phyloP scores from a whole-genome alignment of 2,329 filamentous ascomycete species.

The Thielaviopsis euricoi region DNA sequence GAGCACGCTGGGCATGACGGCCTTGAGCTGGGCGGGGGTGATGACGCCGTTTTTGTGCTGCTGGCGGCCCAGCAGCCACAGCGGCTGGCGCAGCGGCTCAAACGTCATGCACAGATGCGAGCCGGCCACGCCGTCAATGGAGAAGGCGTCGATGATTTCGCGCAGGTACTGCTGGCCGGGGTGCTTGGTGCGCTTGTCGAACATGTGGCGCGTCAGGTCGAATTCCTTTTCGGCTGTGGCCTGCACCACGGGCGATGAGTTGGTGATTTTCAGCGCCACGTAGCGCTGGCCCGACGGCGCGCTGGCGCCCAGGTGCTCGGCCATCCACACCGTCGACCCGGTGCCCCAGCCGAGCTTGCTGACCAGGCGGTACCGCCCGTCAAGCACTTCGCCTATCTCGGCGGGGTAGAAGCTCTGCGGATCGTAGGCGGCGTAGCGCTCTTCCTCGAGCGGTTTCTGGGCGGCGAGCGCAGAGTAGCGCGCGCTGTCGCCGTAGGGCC shows the following conservation, averaged over 20 bases:
- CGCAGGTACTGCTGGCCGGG: conserved; percentile 18
- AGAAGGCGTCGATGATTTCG: conserved; percentile 19
- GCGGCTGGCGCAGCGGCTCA: conserved; percentile 24
- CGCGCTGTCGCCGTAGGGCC: conserved; percentile 5
- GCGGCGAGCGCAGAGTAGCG: conserved; percentile 2
- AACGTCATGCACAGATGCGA: conserved; percentile 22
- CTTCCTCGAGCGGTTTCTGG: conserved; percentile 15
- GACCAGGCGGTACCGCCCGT: conserved; percentile 21
- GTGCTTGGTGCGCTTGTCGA: conserved; percentile 14
- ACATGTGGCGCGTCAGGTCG: conserved; percentile 15
- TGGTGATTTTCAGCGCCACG: conserved; percentile 18
- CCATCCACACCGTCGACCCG: conserved; percentile 25
- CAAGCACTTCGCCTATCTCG: conserved; percentile 19
- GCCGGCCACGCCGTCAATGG: conserved; percentile 16
- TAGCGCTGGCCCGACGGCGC: conserved; percentile 14
- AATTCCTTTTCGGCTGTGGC: conserved; percentile 16
- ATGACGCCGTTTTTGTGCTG: conserved; percentile 22
- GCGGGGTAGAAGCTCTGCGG: conserved; percentile 19
- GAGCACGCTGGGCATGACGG: conserved; percentile 20
- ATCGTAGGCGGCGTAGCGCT: conserved; percentile 15
- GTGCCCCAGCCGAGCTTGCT: conserved; percentile 24
- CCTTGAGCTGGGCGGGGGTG: conserved; percentile 20
- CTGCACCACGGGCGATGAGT: conserved; percentile 15
- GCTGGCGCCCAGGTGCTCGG: conserved; percentile 14
- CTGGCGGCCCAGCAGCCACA: conserved; percentile 21